Percentiles rank a stretch among this genome's conserved stretches.
Conservation (phyloP, 495 filamentous ascomycete species). For the Thermochaetoides thermophila region DNA sequence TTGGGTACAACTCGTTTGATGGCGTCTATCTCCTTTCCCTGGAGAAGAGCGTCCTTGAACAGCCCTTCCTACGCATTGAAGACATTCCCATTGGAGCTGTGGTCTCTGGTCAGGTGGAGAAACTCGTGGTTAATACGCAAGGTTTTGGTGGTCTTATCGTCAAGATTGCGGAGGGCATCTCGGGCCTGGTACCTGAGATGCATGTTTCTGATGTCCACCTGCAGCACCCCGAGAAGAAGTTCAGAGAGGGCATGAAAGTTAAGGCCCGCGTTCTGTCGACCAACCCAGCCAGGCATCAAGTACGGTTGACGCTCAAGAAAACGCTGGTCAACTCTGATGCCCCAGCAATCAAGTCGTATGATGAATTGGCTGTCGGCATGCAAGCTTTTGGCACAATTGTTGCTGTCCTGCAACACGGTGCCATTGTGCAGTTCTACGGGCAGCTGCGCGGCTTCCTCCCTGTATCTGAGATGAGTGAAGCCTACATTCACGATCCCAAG, state of each 20-base stretch:
- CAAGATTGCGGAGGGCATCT: slow-evolving; percentile 70
- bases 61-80: slow-evolving; percentile 77
- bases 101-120: slow-evolving; percentile 74
- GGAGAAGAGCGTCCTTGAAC: slow-evolving; percentile 65
- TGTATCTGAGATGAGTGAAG: slow-evolving; percentile 92
- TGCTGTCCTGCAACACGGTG: slow-evolving; percentile 60
- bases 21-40: slow-evolving; percentile 76
- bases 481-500: slow-evolving; percentile 75
- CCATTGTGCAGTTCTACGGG: slow-evolving; percentile 88
- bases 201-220: slow-evolving; percentile 79
- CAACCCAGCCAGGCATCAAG: slow-evolving; percentile 56
- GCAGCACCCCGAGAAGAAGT: slow-evolving; percentile 90
- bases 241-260: slow-evolving; percentile 71
- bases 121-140: slow-evolving; percentile 54
- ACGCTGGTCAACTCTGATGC: slow-evolving; percentile 77
- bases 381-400: slow-evolving; percentile 75
- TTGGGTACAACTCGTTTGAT: slow-evolving; percentile 77
- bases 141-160: slow-evolving; percentile 71
- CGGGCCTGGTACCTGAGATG: slow-evolving; percentile 70
- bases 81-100: slow-evolving; percentile 71
- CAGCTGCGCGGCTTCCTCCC: slow-evolving; percentile 70
- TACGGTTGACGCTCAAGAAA: slow-evolving; percentile 89
- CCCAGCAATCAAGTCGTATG: slow-evolving; percentile 58
- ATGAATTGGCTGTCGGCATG: slow-evolving; percentile 49
- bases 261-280: slow-evolving; percentile 73